phyloP scores from a whole-genome alignment of 1,139 yeast genomes.

The Nakaseomyces uthaithaninus region DNA sequence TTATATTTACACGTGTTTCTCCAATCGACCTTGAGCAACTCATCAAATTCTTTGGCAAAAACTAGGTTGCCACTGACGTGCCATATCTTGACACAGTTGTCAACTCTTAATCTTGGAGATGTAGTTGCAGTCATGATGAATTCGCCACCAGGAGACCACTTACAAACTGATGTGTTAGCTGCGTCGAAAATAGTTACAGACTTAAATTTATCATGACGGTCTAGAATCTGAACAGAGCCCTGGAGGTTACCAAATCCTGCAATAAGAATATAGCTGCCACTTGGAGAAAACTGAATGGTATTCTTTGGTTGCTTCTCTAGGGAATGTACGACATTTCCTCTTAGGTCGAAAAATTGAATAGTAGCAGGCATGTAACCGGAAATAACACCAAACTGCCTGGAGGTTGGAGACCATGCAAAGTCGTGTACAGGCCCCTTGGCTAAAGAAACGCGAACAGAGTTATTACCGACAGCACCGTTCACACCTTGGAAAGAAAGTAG shows the following conservation, averaged over 20 bases:
- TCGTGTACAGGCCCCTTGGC: slow-evolving; percentile 96
- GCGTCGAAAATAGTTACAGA: slow-evolving; percentile 83
- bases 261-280: slow-evolving; percentile 80
- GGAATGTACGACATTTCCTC: slow-evolving; percentile 81
- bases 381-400: slow-evolving; percentile 93
- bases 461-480: slow-evolving; percentile 79
- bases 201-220: slow-evolving; percentile 77
- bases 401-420: slow-evolving; percentile 93
- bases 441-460: slow-evolving; percentile 79
- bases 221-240: slow-evolving; percentile 92
- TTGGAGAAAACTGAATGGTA: slow-evolving; percentile 87
- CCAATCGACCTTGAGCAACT: slow-evolving; percentile 79
- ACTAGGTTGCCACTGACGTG: slow-evolving; percentile 79
- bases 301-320: slow-evolving; percentile 86
- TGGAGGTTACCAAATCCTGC: slow-evolving; percentile 98
- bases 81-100: slow-evolving; percentile 91
- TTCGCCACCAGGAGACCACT: slow-evolving; percentile 98
- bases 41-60: slow-evolving; percentile 70
- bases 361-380: slow-evolving; percentile 98
- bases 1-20: slow-evolving; percentile 43
- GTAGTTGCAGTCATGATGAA: slow-evolving; percentile 92
- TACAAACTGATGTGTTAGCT: slow-evolving; percentile 86
- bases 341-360: slow-evolving; percentile 87
- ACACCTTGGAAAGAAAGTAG: slow-evolving; percentile 43
- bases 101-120: slow-evolving; percentile 93